Evolutionary conservation across 2,329 filamentous ascomycete species (phyloP), one percentile per base, ranked within the genome.

Genomic region (Eutypa lata): DNA sequence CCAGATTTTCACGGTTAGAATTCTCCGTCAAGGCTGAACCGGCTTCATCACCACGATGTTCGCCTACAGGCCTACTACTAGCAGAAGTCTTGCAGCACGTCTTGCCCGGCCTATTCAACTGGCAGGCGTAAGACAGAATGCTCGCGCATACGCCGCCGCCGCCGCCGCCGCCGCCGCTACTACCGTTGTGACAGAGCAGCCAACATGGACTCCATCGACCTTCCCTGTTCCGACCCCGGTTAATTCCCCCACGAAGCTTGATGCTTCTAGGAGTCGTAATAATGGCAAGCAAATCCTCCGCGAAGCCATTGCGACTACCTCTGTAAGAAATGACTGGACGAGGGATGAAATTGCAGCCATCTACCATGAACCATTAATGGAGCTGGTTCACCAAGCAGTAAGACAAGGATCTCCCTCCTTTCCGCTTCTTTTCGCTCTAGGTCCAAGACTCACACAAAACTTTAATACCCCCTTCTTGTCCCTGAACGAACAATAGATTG

Each of bases 281-380:
- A 43, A 24, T 37, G 37, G 48, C 11, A 53, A 57, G 47, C 47
- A 67, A 49, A 70, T 77, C 21, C 58, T 81, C 35, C 70, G 64
- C 7, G 69, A 73, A 59, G 88, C 89, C 8, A 76, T 88, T 21
- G 75, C 79, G 44, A 84, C 87, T 21, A 79, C 73, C 1, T 73
- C 67, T 6, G 82, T 89, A 13, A 79, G 90, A 48, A 87, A 86
- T 64, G 81, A 86, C 69, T 96, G 91, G 91, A 90, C 89, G 6
- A 84, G 81, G 59, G 85, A 92, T 58, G 88, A 96, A 73, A 91
- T 96, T 57, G 76, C 86, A 10, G 83, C 88, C 58, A 87, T 96
- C 61, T 95, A 94, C 73, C 82, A 92, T 66, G 87, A 87, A 48
- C 89, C 90, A 16, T 75, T 95, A 67, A 87, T 92, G 76, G 88